phyloP scores from a whole-genome alignment of 345 rosid genomes.

The Noccaea caerulescens region DNA sequence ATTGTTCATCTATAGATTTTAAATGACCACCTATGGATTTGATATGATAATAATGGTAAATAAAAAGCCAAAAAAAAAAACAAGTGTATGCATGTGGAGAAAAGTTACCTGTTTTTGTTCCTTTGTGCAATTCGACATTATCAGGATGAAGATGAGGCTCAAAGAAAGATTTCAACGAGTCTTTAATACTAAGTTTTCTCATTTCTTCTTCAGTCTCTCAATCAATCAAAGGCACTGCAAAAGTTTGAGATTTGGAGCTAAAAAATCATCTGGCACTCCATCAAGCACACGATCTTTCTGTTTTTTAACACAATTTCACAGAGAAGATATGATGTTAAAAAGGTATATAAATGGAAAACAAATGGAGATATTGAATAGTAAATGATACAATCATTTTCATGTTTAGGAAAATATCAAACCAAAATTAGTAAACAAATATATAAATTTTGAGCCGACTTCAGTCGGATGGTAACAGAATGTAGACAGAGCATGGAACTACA shows the following conservation, averaged over 20 bases:
- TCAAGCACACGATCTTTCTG: conserved; percentile 33
- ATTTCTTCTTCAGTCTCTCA: conserved; percentile 52
- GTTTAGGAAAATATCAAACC: conserved; percentile 8
- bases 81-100: not conserved
- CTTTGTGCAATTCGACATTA: conserved; percentile 70
- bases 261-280: conserved; percentile 28
- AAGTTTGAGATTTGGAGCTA: conserved; percentile 38
- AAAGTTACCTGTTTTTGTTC: conserved; percentile 65
- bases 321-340: no score
- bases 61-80: not conserved
- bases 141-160: conserved; percentile 77
- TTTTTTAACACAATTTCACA: conserved; percentile 8
- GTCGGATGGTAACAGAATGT: not conserved
- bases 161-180: conserved; percentile 73
- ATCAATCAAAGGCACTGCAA: conserved; percentile 31
- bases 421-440: conserved; percentile 22
- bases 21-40: no score
- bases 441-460: conserved; percentile 4
- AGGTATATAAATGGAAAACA: conserved; percentile 32
- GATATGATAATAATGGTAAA: not conserved
- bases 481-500: not conserved
- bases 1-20: conserved; percentile 36
- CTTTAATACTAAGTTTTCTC: conserved; percentile 59
- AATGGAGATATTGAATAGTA: not conserved
- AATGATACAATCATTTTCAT: conserved; percentile 29